These are phyloP conservation scores for Prasinococcaceae sp. DNA, from an alignment of 139 green algal genomes.

Conservation along the genomic window DNA sequence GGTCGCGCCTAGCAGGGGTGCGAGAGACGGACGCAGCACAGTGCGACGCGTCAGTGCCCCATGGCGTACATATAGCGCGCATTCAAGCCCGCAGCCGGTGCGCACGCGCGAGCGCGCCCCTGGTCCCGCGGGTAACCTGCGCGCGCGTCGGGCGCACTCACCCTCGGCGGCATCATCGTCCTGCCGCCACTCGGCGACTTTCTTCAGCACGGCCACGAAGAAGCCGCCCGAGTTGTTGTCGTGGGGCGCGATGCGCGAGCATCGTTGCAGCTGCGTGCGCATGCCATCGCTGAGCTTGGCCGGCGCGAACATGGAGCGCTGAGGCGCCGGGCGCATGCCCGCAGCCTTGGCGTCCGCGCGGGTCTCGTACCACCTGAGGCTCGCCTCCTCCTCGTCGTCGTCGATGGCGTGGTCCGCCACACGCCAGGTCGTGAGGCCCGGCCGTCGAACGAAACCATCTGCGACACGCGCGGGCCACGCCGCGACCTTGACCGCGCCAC, in stretches of 20 bases:
- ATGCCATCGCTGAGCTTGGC: neutral
- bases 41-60: too few relatives aligned
- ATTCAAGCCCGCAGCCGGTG: too few relatives aligned
- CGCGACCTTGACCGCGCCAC: constrained; percentile 44
- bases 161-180: too few relatives aligned
- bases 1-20: too few relatives aligned
- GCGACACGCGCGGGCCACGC: too few relatives aligned
- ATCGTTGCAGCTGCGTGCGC: constrained; percentile 56
- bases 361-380: constrained; percentile 11
- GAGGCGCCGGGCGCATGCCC: too few relatives aligned
- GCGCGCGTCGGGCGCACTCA: too few relatives aligned
- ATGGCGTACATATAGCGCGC: too few relatives aligned
- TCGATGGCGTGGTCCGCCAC: constrained; percentile 44
- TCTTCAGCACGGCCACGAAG: constrained; percentile 88
- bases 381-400: constrained; percentile 59
- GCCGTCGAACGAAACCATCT: constrained; percentile 77
- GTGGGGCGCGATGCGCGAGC: constrained; percentile 92
- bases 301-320: too few relatives aligned
- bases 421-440: constrained; percentile 53
- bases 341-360: constrained; percentile 15
- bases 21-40: too few relatives aligned
- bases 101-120: too few relatives aligned
- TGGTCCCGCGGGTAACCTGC: too few relatives aligned
- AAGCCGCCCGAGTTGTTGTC: constrained; percentile 91
- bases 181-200: constrained; percentile 33